phyloP scores from a whole-genome alignment of 805 yeast genomes.

The Barnettozyma sp. region DNA sequence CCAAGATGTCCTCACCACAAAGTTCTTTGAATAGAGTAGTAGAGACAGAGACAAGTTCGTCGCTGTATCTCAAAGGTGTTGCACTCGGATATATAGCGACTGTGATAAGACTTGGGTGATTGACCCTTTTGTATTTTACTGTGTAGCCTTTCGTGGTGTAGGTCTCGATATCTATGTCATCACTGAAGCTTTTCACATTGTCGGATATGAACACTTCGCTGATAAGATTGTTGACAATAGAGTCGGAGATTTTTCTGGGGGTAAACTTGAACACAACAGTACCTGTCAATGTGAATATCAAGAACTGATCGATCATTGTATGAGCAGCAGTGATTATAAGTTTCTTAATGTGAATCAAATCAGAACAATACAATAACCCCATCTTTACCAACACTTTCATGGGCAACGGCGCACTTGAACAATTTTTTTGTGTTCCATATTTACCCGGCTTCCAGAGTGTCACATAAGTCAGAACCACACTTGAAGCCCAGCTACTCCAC shows the following conservation, averaged over 20 bases:
- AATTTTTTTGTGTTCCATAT: no score
- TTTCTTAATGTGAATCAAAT: no score
- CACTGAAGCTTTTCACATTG: constrained; percentile 18
- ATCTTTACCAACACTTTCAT: no score
- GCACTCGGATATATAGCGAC: constrained; percentile 37
- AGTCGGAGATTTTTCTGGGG: constrained; percentile 32
- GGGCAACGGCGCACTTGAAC: no score
- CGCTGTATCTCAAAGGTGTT: constrained; percentile 30
- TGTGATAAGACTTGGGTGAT: constrained; percentile 37
- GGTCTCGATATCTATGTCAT: constrained; percentile 21
- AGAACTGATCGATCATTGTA: constrained; percentile 40
- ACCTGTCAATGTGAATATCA: constrained; percentile 47
- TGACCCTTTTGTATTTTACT: constrained; percentile 37
- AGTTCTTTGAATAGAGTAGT: constrained; percentile 27
- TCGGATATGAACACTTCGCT: constrained; percentile 42
- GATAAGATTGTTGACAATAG: constrained; percentile 41
- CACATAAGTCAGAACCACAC: no score
- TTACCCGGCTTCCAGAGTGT: no score
- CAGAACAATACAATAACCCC: no score
- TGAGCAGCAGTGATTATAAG: no score
- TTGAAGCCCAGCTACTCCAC: no score
- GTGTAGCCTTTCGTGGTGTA: constrained; percentile 36
- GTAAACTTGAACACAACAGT: constrained; percentile 43
- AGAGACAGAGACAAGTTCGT: constrained; percentile 28
- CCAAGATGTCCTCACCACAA: constrained; percentile 23